Base-by-base conservation (phyloP, 225 moss, liverwort and hornwort genomes). In the Polytrichum commune region DNA sequence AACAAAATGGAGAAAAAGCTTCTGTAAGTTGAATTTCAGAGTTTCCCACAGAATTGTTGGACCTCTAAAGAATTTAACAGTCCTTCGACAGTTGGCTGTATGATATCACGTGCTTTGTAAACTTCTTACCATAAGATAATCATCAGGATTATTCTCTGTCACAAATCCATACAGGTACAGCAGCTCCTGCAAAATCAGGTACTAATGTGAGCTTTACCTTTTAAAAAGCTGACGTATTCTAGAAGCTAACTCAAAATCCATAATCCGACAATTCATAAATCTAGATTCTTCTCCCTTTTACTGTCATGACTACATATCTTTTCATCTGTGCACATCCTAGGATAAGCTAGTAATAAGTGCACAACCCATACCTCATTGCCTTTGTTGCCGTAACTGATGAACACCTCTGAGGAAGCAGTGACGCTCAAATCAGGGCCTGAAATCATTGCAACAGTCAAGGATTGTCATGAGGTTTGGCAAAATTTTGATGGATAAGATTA, bases 81-180 rank as follows among this genome's bases (percentile, higher is more conserved):
- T 30, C 46, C 46, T 46, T 58, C 4, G 9, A 58, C 58, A n/a
- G 20, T 56, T 4, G 8, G 24, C 26, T 0, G 18, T 27, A 27
- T 63, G 9, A 26, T 27, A 24, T 18, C 18, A 63, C 53, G 1
- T 24, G 27, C 5, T 68, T 55, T 25, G 24, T 68, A 10, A 18
- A 16, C 20, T 66, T 75, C 90, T 84, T 78, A 97, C 96, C 96
- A 97, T 97, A 4, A 97, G 69, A 85, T 92, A 97, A 69, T 94
- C 96, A 80, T 97, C 92, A 35, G 84, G 81, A 68, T 94, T 97
- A 27, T 77, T 75, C 8, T 94, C 89, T 77, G 85, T 74, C 79
- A 97, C 96, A 84, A 97, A 97, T 27, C 96, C 96, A 75, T 97
- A 97, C 8, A 91, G 78, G 74, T 76, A 94, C 63, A 97, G 86